Base-by-base conservation (phyloP, 768 basidiomycete genomes). In the Russula compacta region DNA sequence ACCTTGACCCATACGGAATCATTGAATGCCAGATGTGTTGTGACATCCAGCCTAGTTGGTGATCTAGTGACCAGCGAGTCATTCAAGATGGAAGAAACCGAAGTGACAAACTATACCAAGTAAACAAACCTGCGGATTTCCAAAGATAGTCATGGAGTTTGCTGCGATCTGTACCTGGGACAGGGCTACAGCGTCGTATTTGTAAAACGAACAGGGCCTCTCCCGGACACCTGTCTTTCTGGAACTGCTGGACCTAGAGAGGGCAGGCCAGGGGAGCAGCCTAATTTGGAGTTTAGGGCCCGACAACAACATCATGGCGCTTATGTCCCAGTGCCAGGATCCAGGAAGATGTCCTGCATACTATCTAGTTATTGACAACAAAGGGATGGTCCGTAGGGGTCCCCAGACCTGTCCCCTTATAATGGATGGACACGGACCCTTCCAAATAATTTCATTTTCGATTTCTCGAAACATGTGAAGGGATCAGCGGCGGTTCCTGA, bases 381-480 rank as follows among this genome's bases (percentile, higher is more conserved):
- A 56, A 14, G 55, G 35, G 21, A 44, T 6, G 35, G 0, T 21
- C 35, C 52, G 39, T 4, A 21, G 17, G 32, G 52, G 7, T 29
- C 24, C 24, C 7, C 35, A 36, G 21, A 8, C 35, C 44, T 35
- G 29, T 15, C n/a, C 11, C 15, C 48, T n/a, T 47, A 24, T 35
- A 33, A 49, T 50, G 19, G 11, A 15, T 29, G 33, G 55, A 35
- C 6, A 12, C 33, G 43, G 55, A 29, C n/a, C 33, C 33, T 33
- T 19, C 42, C 17, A 8, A 33, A 54, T 35, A n/a, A 54, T 44
- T 11, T 43, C 17, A 33, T 49, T 49, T 6, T 9, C 17, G 21
- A n/a, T 40, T 54, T 54, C 53, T 43, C 53, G 53, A 33, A 55
- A 46, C 43, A 38, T 56, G 43, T 46, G 43, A 36, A 55, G 54